Base-by-base conservation (phyloP, 1,284 basidiomycete genomes). In the Mycena sp. region DNA sequence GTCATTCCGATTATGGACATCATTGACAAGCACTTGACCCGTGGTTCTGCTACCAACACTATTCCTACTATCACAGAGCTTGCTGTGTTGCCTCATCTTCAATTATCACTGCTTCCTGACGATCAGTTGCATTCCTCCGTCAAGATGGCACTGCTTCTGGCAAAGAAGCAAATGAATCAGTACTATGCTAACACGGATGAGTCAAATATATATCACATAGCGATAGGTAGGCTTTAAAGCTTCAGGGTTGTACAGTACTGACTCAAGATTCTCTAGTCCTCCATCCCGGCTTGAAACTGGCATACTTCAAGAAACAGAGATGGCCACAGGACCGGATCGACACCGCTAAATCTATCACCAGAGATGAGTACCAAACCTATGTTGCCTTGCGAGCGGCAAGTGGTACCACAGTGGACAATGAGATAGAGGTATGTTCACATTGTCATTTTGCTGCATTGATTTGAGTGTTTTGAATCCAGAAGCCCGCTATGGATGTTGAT, bases 201-300 rank as follows among this genome's bases (percentile, higher is more conserved):
- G 23, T 62, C 60, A 32, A 44, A 62, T 40, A 25, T 62, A 4
- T 62, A 62, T 28, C 60, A 35, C n/a, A 62, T 62, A 4, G 43
- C 45, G 16, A 62, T 62, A 37, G 26, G 60, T 62, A 44, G 9
- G 14, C 16, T 35, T 50, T 21, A 1, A n/a, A 7, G 37, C 48
- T 53, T 29, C 28, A 9, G 4, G 30, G 6, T 30, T 19, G 2
- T 2, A 7, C 28, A 3, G 28, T n/a, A 48, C 19, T 3, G 2
- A 30, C 28, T 30, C 28, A 48, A n/a, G 6, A 32, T 17, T 26
- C 32, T 50, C 10, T 12, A 51, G 49, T 51, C 9, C 50, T 52
- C 19, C 50, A 52, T 41, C 50, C 50, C 14, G 38, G 38, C 25
- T 11, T 52, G 25, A 52, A 52, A 17, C 26, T 41, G 4, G 35